These are phyloP conservation scores for Clarireedia paspali DNA, from an alignment of 2,329 filamentous ascomycete species.

Conservation along the genomic window DNA sequence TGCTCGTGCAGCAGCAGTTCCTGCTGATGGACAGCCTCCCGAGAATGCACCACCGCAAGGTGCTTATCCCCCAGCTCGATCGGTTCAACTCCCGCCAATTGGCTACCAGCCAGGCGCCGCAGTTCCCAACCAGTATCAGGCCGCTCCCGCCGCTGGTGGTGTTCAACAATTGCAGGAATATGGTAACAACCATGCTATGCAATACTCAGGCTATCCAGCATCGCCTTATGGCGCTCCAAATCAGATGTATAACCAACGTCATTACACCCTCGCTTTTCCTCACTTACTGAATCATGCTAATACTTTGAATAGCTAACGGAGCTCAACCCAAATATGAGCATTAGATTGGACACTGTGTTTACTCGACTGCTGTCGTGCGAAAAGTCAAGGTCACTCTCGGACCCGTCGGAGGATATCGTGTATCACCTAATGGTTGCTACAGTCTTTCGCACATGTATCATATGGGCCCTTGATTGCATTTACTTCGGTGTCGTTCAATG, in stretches of 20 bases:
- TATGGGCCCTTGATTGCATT: conserved; percentile 28
- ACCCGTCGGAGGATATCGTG: conserved; percentile 13
- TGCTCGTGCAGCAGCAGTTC: conserved; percentile 54
- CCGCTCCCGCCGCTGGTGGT: conserved; percentile 39
- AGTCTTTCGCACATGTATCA: conserved; percentile 27
- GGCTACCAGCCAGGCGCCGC: conserved; percentile 57
- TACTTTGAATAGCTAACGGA: conserved; percentile 24
- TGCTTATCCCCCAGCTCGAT: conserved; percentile 41
- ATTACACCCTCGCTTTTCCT: conserved; percentile 27
- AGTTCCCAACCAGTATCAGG: conserved; percentile 31
- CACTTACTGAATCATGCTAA: conserved; percentile 18
- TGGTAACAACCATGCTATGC: conserved; percentile 28
- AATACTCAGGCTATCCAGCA: conserved; percentile 49
- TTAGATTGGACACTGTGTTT: conserved; percentile 16
- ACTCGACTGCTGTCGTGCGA: conserved; percentile 8
- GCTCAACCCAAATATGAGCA: conserved; percentile 29
- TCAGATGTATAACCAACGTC: conserved; percentile 53
- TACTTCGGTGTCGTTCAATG: conserved; percentile 21
- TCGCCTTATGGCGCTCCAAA: conserved; percentile 45
- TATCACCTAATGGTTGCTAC: conserved; percentile 20
- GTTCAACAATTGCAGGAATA: conserved; percentile 53
- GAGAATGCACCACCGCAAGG: conserved; percentile 40
- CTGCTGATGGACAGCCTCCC: conserved; percentile 47
- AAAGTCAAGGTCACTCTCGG: conserved; percentile 11
- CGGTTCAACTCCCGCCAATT: conserved; percentile 64